Percentiles rank a stretch among this genome's conserved stretches.
Evolutionary conservation across 192 early-diverging fungal genomes (phyloP).

Genomic region (Funneliformis geosporum): DNA sequence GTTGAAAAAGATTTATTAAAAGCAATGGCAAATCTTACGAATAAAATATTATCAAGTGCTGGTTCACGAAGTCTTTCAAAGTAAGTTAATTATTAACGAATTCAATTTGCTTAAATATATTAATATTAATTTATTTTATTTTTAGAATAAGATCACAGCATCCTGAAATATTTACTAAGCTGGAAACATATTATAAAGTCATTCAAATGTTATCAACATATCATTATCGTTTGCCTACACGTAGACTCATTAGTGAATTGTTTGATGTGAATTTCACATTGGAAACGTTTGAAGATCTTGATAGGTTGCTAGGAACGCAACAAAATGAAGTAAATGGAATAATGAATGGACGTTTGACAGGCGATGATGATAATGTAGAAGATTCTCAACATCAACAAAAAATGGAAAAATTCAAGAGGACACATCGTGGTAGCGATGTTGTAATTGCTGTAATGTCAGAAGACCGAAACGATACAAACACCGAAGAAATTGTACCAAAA

Average conservation of each 20-base stretch:
- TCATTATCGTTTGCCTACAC: slow-evolving; percentile 70
- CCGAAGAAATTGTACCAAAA: slow-evolving; percentile 29
- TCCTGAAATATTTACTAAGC: slow-evolving; percentile 57
- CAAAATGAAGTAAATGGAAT: slow-evolving; percentile 11
- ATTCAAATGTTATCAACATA: slow-evolving; percentile 64
- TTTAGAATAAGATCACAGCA: slow-evolving; percentile 61
- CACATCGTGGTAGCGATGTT: slow-evolving; percentile 29
- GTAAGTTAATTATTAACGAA: slow-evolving; percentile 37
- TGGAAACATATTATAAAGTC: slow-evolving; percentile 61
- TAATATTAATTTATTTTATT: background rate
- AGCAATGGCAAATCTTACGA: slow-evolving; percentile 75
- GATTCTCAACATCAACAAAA: slow-evolving; percentile 1
- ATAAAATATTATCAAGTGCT: slow-evolving; percentile 79
- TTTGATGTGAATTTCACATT: slow-evolving; percentile 70
- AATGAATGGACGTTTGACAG: background rate
- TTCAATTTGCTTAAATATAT: background rate
- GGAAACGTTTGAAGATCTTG: slow-evolving; percentile 45
- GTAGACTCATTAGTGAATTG: slow-evolving; percentile 72
- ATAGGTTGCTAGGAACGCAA: slow-evolving; percentile 34
- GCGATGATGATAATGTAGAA: background rate
- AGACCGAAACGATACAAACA: background rate
- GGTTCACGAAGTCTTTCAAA: slow-evolving; percentile 70
- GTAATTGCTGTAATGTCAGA: slow-evolving; percentile 29
- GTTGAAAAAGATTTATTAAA: slow-evolving; percentile 68
- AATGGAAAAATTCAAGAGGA: background rate